phyloP scores from a whole-genome alignment of 2,329 filamentous ascomycete genomes.

The Trichophyton verrucosum region DNA sequence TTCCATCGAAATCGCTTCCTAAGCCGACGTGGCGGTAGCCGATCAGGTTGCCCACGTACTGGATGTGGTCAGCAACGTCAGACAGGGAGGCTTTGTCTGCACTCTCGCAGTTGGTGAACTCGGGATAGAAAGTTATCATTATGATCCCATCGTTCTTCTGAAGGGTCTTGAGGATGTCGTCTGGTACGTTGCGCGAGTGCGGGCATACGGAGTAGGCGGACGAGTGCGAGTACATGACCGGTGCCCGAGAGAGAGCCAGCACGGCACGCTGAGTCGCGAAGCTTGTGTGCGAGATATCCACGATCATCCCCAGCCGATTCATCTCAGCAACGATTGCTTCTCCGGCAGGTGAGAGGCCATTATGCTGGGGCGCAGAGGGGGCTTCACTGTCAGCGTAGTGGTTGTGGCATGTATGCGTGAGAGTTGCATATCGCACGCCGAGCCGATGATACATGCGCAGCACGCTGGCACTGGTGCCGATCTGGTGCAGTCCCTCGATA shows the following conservation, averaged over 20 bases:
- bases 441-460: conserved; percentile 63
- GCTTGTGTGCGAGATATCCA: conserved; percentile 71
- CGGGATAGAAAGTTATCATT: conserved; percentile 81
- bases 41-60: conserved; percentile 68
- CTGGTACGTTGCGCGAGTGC: conserved; percentile 81
- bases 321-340: conserved; percentile 65
- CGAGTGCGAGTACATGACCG: conserved; percentile 81
- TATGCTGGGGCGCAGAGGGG: conserved; percentile 29
- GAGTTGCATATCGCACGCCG: conserved; percentile 77
- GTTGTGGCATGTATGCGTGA: conserved; percentile 96
- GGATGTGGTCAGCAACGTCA: conserved; percentile 69
- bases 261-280: conserved; percentile 77
- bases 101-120: conserved; percentile 64
- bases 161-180: conserved; percentile 66
- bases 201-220: conserved; percentile 69
- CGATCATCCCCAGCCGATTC: conserved; percentile 90
- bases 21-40: conserved; percentile 82
- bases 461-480: conserved; percentile 60
- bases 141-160: conserved; percentile 62
- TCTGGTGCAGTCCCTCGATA: conserved; percentile 83
- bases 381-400: conserved; percentile 75
- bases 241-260: conserved; percentile 59
- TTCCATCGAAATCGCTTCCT: conserved; percentile 82
- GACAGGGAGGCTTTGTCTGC: conserved; percentile 56
- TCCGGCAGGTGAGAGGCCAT: conserved; percentile 60